These are phyloP conservation scores for Leccinum ochraceum DNA, from an alignment of 768 basidiomycete species.

Conservation along the genomic window DNA sequence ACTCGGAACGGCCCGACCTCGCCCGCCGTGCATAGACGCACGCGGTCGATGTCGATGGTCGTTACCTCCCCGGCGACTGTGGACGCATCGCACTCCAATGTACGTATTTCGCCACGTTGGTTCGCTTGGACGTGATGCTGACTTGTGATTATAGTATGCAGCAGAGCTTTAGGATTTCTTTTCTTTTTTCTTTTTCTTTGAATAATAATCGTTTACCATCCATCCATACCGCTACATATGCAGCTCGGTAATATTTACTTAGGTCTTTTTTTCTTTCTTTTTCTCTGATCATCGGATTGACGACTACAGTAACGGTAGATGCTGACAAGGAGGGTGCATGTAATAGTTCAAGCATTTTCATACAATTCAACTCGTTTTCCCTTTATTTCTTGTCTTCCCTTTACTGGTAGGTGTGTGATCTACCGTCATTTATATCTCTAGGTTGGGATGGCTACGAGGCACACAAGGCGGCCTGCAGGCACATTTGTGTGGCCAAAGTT, in stretches of 20 bases:
- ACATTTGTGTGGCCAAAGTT: no score
- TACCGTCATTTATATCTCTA: not conserved
- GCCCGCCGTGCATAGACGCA: conserved; percentile 24
- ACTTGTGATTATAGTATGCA: conserved; percentile 20
- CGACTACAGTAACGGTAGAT: not conserved
- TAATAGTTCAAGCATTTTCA: conserved; percentile 20
- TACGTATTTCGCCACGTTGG: conserved; percentile 6
- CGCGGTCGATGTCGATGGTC: conserved; percentile 31
- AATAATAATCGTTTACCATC: not conserved
- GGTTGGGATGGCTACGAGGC: not conserved
- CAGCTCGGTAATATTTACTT: conserved; percentile 7
- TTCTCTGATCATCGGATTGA: conserved; percentile 2
- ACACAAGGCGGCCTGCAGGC: no score
- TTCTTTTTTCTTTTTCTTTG: not conserved
- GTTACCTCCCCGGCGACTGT: conserved; percentile 15
- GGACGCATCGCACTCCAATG: conserved; percentile 15
- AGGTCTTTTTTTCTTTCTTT: not conserved
- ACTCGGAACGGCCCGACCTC: conserved; percentile 10
- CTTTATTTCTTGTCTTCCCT: not conserved
- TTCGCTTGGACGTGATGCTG: not conserved
- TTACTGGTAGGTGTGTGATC: not conserved
- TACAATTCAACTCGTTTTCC: conserved; percentile 8
- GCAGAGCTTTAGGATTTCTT: conserved; percentile 23
- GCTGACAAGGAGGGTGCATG: conserved; percentile 8
- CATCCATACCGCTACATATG: not conserved